Base-by-base conservation (phyloP, 371 early-diverging fungal genomes). In the Mortierella sp. region DNA sequence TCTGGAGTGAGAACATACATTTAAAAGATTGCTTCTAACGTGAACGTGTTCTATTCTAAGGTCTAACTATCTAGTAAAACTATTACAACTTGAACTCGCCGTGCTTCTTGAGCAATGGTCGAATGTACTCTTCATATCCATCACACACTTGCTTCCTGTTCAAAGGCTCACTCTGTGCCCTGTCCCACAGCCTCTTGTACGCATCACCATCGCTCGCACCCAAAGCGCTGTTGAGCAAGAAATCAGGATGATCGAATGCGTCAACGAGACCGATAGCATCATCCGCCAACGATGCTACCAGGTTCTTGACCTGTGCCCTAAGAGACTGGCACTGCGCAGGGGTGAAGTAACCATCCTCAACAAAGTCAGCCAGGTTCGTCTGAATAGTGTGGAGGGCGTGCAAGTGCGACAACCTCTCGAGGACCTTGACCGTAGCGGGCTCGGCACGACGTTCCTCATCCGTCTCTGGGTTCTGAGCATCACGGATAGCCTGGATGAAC, bases 151-250 rank as follows among this genome's bases (percentile, higher is more conserved):
- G 50, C 24, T 80, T 80, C n/a, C 80, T 78, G 70, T 89, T 87
- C 45, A 91, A 67, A 14, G 93, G 93, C 47, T 93, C 93, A 46
- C 74, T 71, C 64, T 89, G 85, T 2, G 89, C 92, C 85, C 86
- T 84, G 62, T 86, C 67, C 55, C 87, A 78, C 64, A 90, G 47
- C 57, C 76, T 48, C 56, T 62, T 64, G 73, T 95, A 95, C 12
- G 91, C 87, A 39, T 88, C 83, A 41, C 94, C 94, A 64, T 93
- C 93, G 21, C 79, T 86, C 10, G 89, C 83, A 42, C 92, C 95
- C 19, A 94, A 72, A 4, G 93, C 89, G 18, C 91, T 90, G 60
- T 90, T 84, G n/a, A 94, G 82, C 42, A 82, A 81, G 56, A 88
- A 87, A 49, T 94, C 95, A 0, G 93, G 85, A 16, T 92, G 79